Evolutionary conservation across 306 rosid genomes (phyloP), one percentile per base, ranked within the genome.

Genomic region (Oxytropis ochrocephala): DNA sequence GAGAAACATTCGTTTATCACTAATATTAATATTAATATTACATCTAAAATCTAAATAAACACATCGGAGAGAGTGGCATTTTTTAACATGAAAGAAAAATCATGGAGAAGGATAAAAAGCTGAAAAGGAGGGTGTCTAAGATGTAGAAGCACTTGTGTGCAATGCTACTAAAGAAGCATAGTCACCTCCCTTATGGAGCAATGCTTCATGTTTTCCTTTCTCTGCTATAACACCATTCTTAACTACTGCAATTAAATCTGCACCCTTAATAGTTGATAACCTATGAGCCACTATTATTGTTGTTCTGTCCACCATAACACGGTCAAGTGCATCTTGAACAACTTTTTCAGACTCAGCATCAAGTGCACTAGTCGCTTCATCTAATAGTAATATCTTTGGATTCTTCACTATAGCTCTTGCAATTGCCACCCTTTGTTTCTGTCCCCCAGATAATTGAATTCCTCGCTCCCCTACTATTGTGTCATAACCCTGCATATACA

Each of bases 351-450:
- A 89, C 74, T 89, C 91, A 0, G 96, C 91, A 79, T 89, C 96
- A 30, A 89, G 83, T 46, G 95, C 91, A 78, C 95, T 88, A 1
- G 95, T 88, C 32, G 94, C 94, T 75, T 88, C 94, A 73, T 88
- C 91, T 33, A 88, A 78, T 3, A 83, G 79, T n/a, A 88, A 71
- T 51, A 88, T 81, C 38, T 81, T 85, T 36, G 91, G 95, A 60
- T 76, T 80, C 80, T 85, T 87, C 36, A 83, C 73, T 36, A 83
- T 87, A 6, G 93, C 88, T 58, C 93, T 27, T 6, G 93, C 90
- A 39, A 85, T 87, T 42, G 93, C 93, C 54, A 87, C 93, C 0
- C 92, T 68, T 29, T 87, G 92, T 67, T 85, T 87, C 55, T 87
- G 92, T 35, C 92, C 89, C 4, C 90, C 90, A 0, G 90, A 87